Conservation (phyloP, 2,329 filamentous ascomycete species). For the Cryphonectria carpinicola region DNA sequence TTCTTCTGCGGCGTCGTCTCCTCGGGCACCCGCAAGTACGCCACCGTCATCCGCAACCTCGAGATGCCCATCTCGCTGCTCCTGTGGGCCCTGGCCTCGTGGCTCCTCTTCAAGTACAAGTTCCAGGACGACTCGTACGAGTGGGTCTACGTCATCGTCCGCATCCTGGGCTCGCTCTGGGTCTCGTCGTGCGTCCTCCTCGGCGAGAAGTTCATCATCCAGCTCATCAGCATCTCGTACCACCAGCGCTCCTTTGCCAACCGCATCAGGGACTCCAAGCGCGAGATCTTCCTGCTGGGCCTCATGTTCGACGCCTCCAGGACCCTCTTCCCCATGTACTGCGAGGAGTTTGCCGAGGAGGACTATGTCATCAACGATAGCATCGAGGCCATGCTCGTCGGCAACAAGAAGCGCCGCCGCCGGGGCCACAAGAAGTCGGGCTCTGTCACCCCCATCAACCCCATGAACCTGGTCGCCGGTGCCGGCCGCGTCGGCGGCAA, state of each 20-base stretch:
- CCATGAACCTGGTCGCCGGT: constrained; percentile 64
- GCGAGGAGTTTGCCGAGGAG: constrained; percentile 85
- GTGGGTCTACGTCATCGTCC: constrained; percentile 64
- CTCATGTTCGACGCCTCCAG: constrained; percentile 90
- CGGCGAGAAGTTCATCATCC: constrained; percentile 77
- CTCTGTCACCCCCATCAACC: constrained; percentile 73
- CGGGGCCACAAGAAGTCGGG: constrained; percentile 53
- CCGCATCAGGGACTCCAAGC: constrained; percentile 88
- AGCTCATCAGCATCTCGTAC: constrained; percentile 83
- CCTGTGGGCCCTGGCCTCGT: constrained; percentile 67
- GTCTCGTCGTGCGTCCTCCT: constrained; percentile 73
- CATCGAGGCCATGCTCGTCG: constrained; percentile 68
- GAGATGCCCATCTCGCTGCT: constrained; percentile 70
- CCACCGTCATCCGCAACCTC: constrained; percentile 64
- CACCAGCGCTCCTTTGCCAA: constrained; percentile 82
- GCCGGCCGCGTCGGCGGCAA: constrained; percentile 88
- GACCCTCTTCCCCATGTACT: constrained; percentile 88
- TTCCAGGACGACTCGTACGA: constrained; percentile 46
- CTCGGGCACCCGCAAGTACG: constrained; percentile 72
- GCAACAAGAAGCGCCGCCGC: constrained; percentile 45
- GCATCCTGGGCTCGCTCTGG: constrained; percentile 68
- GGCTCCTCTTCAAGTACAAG: constrained; percentile 64
- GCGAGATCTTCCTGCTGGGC: constrained; percentile 78
- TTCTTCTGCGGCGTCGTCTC: constrained; percentile 72
- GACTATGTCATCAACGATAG: constrained; percentile 91